Evolutionary conservation across 1,284 basidiomycete species (phyloP), one percentile per base, ranked within the genome.

Genomic region (Moesziomyces aphidis): DNA sequence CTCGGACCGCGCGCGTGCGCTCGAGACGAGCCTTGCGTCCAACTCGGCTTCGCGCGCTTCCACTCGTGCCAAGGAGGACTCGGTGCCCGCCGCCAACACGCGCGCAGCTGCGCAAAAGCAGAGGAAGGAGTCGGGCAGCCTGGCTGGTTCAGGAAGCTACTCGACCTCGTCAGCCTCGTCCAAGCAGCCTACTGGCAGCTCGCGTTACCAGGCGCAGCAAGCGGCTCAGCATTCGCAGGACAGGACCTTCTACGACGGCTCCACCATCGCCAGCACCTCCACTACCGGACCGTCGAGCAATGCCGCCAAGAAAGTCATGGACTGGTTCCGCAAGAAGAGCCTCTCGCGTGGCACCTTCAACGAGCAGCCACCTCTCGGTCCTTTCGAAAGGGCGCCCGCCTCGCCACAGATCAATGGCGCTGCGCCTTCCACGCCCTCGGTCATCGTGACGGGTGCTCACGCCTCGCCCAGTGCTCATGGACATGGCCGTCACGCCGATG

Each of bases 301-400:
- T 53, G 87, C 88, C 28, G 88, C 89, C 26, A 89, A 89, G 83
- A 87, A 88, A 56, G 89, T 90, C 63, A 89, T 89, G 88, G 88
- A 89, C 76, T 90, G 89, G 89, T 89, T 90, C 86, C 81, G 89
- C 36, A 86, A 88, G 67, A 88, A 88, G 81, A 87, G 86, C 34
- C 80, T 88, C 5, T 86, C 86, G 26, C 86, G 86, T 59, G 75
- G 79, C 34, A 60, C 55, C 4, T 78, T 79, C 55, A 68, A 63
- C 55, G 80, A 82, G 50, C 77, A 79, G 65, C 77, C 78, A 11
- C 78, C 80, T 17, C 58, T 80, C 5, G 71, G 72, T 45, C 57
- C 79, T 50, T 76, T 69, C 44, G 66, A 84, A 63, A 39, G 55
- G 17, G 31, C 55, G 46, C 72, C 65, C 5, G 51, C 61, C 22